Percentiles rank a stretch among this genome's conserved stretches.
Evolutionary conservation across 495 filamentous ascomycete genomes (phyloP).

Genomic region (Penicillium crystallinum): DNA sequence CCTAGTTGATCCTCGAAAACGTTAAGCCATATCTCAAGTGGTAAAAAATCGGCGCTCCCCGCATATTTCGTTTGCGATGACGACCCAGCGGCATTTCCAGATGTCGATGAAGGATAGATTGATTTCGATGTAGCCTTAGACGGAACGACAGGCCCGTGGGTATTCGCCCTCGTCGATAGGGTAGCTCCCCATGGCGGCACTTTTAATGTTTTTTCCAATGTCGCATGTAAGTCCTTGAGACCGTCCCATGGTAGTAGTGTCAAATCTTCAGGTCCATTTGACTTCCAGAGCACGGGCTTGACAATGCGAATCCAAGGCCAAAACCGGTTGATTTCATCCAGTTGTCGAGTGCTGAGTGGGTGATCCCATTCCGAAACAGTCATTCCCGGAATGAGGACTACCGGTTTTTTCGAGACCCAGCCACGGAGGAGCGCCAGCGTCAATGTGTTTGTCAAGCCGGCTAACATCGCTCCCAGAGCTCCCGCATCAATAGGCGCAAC

Average conservation of each 20-base stretch:
- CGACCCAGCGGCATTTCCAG: slow-evolving; percentile 54
- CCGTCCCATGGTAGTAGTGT: slow-evolving; percentile 60
- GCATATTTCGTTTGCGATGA: slow-evolving; percentile 34
- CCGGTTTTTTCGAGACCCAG: slow-evolving; percentile 80
- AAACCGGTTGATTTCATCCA: slow-evolving; percentile 69
- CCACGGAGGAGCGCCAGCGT: slow-evolving; percentile 69
- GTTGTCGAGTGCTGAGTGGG: slow-evolving; percentile 75
- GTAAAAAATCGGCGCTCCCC: slow-evolving; percentile 42
- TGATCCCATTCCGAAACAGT: slow-evolving; percentile 79
- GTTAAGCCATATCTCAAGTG: slow-evolving; percentile 82
- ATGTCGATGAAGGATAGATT: slow-evolving; percentile 50
- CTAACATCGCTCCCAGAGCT: slow-evolving; percentile 75
- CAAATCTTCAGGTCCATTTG: slow-evolving; percentile 47
- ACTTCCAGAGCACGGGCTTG: slow-evolving; percentile 69
- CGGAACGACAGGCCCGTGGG: background rate
- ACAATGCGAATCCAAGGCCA: slow-evolving; percentile 78
- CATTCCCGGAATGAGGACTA: slow-evolving; percentile 79
- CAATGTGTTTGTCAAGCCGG: slow-evolving; percentile 68
- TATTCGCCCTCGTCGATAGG: background rate
- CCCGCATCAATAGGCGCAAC: slow-evolving; percentile 81
- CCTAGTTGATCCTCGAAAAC: slow-evolving; percentile 71
- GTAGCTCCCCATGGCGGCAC: slow-evolving; percentile 21
- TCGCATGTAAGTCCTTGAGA: slow-evolving; percentile 56
- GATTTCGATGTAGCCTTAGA: slow-evolving; percentile 3
- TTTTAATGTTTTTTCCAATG: slow-evolving; percentile 52